Evolutionary conservation across 805 yeast genomes (phyloP), one percentile per base, ranked within the genome.

Genomic region (Clavispora fructus): DNA sequence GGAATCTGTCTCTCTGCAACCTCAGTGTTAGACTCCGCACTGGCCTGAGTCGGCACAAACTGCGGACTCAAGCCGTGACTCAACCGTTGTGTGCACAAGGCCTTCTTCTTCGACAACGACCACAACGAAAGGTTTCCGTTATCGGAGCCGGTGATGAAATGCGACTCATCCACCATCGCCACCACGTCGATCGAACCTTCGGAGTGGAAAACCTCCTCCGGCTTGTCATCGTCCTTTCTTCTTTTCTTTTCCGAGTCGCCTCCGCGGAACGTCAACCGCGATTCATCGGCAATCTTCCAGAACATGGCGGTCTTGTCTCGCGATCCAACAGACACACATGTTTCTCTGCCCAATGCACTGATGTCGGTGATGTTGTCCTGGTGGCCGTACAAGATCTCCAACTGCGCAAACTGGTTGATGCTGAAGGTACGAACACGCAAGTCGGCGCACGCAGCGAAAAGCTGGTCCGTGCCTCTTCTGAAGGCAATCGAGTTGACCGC

Each of bases 241-340:
- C 60, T 64, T 64, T 64, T 73, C 55, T 68, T 79, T 41, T 64
- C 71, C 13, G 65, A 67, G 59, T 89, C 96, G 48, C 95, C 96
- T 50, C 96, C 96, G 61, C 96, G 79, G 64, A 92, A 92, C 0
- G 97, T 90, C 58, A 94, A 77, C 61, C 97, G 80, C 1, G 95
- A 82, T 68, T 94, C 99, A 58, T 94, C 99, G 25, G 96, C 81
- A 54, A 94, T 89, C 64, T 94, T 94, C 99, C 99, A 94, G 57
- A 87, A 73, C 84, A 95, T 85, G 9, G 92, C 97, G 6, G 97
- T 87, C 58, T 95, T 83, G 67, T 94, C 99, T 57, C 98, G 80
- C 3, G 95, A 77, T 14, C 99, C 99, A 29, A 92, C 98, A 25
- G 96, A 88, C 14, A 94, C 91, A 72, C 99, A 94, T 48, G 97